Evolutionary conservation across 345 rosid species (phyloP).

Genomic region (Corymbia maculata): DNA sequence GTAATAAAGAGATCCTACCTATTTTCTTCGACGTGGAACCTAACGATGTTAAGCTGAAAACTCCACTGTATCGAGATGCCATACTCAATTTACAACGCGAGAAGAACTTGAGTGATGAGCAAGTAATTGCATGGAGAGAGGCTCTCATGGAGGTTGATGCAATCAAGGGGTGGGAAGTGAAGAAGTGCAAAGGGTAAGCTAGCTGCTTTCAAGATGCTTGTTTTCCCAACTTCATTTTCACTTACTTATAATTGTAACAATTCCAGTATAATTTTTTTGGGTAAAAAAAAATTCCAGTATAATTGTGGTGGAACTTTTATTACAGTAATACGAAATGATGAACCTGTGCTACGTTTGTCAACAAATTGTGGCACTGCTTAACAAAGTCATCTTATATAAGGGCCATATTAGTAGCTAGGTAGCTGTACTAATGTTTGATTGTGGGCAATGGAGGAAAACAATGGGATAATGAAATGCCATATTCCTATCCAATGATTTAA

Average conservation of each 20-base stretch:
- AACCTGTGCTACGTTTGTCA: not conserved
- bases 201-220: not conserved
- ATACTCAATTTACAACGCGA: no score
- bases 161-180: not conserved
- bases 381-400: not conserved
- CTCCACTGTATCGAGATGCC: not conserved
- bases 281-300: not conserved
- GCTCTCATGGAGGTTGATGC: not conserved
- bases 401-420: not conserved
- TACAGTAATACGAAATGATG: not conserved
- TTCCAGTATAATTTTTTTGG: not conserved
- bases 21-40: not conserved
- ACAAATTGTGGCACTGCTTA: not conserved
- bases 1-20: not conserved
- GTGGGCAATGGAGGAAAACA: not conserved
- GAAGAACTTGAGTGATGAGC: not conserved
- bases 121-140: not conserved
- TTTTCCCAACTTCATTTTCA: not conserved
- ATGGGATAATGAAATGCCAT: no score
- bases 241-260: not conserved
- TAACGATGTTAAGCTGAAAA: not conserved
- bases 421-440: no score
- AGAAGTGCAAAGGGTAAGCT: not conserved
- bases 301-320: not conserved
- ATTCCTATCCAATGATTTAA: no score